phyloP scores from a whole-genome alignment of 176 grass and related monocot genomes.

The Aegilops bicornis region DNA sequence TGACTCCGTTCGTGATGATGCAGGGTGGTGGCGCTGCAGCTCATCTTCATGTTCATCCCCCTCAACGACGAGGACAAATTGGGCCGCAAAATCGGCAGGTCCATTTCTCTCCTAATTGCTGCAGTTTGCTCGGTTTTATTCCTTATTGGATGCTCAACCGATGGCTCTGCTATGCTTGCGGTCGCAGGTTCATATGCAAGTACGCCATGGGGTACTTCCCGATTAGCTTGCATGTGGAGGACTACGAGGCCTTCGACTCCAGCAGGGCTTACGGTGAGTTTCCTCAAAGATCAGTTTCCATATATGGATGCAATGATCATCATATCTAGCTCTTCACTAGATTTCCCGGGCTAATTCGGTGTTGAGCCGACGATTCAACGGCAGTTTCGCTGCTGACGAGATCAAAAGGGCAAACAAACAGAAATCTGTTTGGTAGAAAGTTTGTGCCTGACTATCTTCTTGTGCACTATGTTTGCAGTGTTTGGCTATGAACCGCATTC shows the following conservation, averaged over 20 bases:
- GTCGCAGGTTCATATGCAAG: constrained; percentile 76
- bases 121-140: neutral
- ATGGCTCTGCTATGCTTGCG: neutral
- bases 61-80: constrained; percentile 57
- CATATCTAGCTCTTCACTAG: neutral
- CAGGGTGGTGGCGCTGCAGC: constrained; percentile 74
- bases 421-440: neutral
- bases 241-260: constrained; percentile 65
- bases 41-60: constrained; percentile 78
- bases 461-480: constrained; percentile 41
- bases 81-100: constrained; percentile 62
- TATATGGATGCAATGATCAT: constrained; percentile 6
- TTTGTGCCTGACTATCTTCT: neutral
- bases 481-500: constrained; percentile 93
- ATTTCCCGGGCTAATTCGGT: neutral
- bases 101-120: neutral
- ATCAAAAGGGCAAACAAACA: neutral
- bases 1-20: constrained; percentile 1
- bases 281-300: neutral
- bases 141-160: neutral
- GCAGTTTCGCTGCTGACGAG: neutral
- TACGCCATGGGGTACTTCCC: constrained; percentile 85
- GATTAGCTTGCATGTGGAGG: constrained; percentile 79
- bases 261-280: constrained; percentile 69
- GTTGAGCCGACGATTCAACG: neutral